Percentiles rank a stretch among this genome's conserved stretches.
Evolutionary conservation across 352 stramenopile genomes (phyloP).

Genomic region (Globisporangium megalacanthum): DNA sequence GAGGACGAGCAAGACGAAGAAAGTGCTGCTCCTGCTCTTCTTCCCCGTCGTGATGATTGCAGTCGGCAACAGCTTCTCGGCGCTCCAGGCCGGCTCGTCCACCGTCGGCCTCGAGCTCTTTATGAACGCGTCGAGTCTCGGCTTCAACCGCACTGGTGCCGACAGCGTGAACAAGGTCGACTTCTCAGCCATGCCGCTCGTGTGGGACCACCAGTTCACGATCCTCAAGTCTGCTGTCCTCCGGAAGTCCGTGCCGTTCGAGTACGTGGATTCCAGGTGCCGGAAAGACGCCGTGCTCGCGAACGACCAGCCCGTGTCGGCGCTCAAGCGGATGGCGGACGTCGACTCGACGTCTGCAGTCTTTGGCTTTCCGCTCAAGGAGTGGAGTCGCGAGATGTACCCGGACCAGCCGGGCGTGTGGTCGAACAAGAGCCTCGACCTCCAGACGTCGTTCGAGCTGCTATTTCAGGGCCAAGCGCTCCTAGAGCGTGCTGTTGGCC

Average conservation of each 20-base stretch:
- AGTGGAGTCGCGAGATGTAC: slow-evolving; percentile 22
- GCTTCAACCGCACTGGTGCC: slow-evolving; percentile 1
- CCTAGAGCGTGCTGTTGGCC: slow-evolving; percentile 14
- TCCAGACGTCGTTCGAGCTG: slow-evolving; percentile 21
- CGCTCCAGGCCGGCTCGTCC: slow-evolving; percentile 12
- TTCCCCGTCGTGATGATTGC: slow-evolving; percentile 17
- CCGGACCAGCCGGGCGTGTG: slow-evolving; percentile 3
- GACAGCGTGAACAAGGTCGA: neutral
- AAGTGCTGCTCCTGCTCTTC: slow-evolving; percentile 17
- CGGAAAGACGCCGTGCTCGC: neutral
- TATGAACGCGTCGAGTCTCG: slow-evolving; percentile 9
- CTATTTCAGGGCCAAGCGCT: slow-evolving; percentile 24
- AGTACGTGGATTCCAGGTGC: slow-evolving; percentile 6
- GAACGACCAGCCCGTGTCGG: neutral
- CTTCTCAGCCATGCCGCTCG: neutral
- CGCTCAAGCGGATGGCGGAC: slow-evolving; percentile 9
- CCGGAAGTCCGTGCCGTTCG: slow-evolving; percentile 9
- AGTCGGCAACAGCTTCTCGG: slow-evolving; percentile 18
- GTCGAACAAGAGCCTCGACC: slow-evolving; percentile 4
- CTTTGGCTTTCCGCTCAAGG: slow-evolving; percentile 21
- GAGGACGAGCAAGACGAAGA: slow-evolving; percentile 14
- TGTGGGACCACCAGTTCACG: slow-evolving; percentile 7
- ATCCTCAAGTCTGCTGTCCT: slow-evolving; percentile 17
- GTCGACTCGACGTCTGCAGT: slow-evolving; percentile 20
- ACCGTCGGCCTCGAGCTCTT: slow-evolving; percentile 8